These are phyloP conservation scores for Penicillium steckii DNA, from an alignment of 495 filamentous ascomycete species.

Conservation along the genomic window DNA sequence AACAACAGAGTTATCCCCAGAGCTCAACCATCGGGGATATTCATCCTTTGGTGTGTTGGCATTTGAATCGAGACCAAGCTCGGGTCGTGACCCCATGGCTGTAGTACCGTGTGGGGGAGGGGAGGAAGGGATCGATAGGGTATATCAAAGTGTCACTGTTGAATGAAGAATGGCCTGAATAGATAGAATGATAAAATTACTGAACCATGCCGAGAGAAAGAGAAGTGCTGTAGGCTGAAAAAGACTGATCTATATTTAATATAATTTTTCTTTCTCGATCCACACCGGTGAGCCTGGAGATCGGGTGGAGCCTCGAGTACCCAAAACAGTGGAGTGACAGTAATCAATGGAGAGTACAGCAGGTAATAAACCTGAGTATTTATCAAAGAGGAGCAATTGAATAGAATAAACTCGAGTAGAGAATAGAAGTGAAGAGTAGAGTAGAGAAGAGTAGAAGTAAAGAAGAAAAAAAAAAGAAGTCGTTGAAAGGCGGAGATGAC, in stretches of 20 bases:
- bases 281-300: conserved; percentile 3
- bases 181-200: too few relatives aligned
- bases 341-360: not conserved
- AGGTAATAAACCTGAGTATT: too few relatives aligned
- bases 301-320: not conserved
- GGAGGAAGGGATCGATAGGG: not conserved
- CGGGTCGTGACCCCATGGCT: conserved; percentile 26
- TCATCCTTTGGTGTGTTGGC: conserved; percentile 17
- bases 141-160: not conserved
- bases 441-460: not conserved
- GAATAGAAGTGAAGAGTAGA: not conserved
- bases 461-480: not conserved
- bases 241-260: not conserved
- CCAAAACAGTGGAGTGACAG: not conserved
- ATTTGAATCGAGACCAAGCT: conserved; percentile 25
- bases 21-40: conserved; percentile 9
- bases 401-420: too few relatives aligned
- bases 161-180: not conserved
- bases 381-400: too few relatives aligned
- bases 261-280: conserved; percentile 1
- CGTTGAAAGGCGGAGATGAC: not conserved
- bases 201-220: not conserved
- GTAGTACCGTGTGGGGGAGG: not conserved
- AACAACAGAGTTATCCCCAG: conserved; percentile 2
- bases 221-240: not conserved